Evolutionary conservation across 2,329 filamentous ascomycete genomes (phyloP).

Genomic region (Fusarium burgessii): DNA sequence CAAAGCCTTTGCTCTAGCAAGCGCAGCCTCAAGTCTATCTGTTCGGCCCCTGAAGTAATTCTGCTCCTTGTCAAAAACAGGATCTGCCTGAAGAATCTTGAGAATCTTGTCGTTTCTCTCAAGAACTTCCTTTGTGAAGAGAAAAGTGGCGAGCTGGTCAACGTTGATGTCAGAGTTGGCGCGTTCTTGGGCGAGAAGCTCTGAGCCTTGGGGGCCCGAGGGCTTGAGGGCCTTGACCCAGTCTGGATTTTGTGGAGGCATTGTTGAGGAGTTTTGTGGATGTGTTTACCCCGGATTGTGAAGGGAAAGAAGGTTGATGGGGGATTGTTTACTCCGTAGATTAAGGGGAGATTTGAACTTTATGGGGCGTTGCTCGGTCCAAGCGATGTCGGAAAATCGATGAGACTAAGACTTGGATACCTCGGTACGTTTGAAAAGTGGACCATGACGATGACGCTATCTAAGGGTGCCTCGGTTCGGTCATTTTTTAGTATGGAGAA

Average conservation of each 20-base stretch:
- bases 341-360: slow-evolving; percentile 14
- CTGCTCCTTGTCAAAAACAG: slow-evolving; percentile 81
- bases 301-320: background rate
- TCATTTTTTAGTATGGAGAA: background rate
- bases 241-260: slow-evolving; percentile 48
- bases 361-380: slow-evolving; percentile 29
- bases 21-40: slow-evolving; percentile 75
- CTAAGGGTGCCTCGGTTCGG: slow-evolving; percentile 10
- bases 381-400: slow-evolving; percentile 31
- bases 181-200: slow-evolving; percentile 77
- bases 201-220: slow-evolving; percentile 73
- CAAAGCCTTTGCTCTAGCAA: slow-evolving; percentile 78
- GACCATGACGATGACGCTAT: slow-evolving; percentile 17
- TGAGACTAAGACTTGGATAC: slow-evolving; percentile 32
- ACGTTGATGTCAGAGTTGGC: slow-evolving; percentile 75
- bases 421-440: slow-evolving; percentile 21
- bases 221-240: slow-evolving; percentile 54
- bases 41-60: slow-evolving; percentile 80
- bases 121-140: slow-evolving; percentile 75
- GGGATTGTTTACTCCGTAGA: background rate
- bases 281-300: slow-evolving; percentile 2
- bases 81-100: slow-evolving; percentile 73
- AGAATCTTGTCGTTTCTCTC: slow-evolving; percentile 71
- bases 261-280: slow-evolving; percentile 8
- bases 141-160: slow-evolving; percentile 73